Percentiles rank a stretch among this genome's conserved stretches.
phyloP scores from a whole-genome alignment of 176 grass and related monocot genomes.

The Oryza australiensis region DNA sequence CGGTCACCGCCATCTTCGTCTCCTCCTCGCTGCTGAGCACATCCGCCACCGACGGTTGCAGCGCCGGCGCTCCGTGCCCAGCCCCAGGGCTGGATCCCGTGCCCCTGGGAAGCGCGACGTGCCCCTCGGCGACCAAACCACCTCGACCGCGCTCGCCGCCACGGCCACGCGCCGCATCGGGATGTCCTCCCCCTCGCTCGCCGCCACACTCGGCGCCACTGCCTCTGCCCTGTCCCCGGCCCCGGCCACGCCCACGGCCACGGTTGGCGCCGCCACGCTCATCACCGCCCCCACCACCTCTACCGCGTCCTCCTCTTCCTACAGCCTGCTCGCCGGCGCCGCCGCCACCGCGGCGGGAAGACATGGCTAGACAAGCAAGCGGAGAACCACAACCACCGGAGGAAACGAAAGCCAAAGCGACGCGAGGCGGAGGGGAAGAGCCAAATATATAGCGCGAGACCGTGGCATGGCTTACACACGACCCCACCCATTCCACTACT shows the following conservation, averaged over 20 bases:
- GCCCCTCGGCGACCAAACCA: neutral
- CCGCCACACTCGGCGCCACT: neutral
- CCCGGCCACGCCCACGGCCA: neutral
- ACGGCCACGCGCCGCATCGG: too few species aligned
- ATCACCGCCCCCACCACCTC: neutral
- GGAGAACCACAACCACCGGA: neutral
- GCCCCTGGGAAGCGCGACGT: neutral
- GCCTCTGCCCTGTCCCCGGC: slow-evolving; percentile 7
- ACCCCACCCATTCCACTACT: too few species aligned
- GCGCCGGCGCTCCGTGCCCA: neutral
- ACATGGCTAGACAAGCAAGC: neutral
- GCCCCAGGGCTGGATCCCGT: neutral
- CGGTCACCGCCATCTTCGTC: neutral
- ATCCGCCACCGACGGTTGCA: neutral
- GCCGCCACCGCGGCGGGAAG: neutral
- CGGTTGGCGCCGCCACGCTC: too few species aligned
- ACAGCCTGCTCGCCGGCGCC: neutral
- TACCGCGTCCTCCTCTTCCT: neutral
- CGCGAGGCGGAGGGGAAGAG: too few species aligned
- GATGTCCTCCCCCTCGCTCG: neutral
- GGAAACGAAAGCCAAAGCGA: too few species aligned
- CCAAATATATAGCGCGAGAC: too few species aligned
- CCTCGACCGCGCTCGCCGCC: neutral
- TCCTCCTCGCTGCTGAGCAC: slow-evolving; percentile 5
- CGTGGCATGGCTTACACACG: too few species aligned